Evolutionary conservation across 202 grass and related monocot species (phyloP), one percentile per base, ranked within the genome.

Genomic region (Panicum hallii): DNA sequence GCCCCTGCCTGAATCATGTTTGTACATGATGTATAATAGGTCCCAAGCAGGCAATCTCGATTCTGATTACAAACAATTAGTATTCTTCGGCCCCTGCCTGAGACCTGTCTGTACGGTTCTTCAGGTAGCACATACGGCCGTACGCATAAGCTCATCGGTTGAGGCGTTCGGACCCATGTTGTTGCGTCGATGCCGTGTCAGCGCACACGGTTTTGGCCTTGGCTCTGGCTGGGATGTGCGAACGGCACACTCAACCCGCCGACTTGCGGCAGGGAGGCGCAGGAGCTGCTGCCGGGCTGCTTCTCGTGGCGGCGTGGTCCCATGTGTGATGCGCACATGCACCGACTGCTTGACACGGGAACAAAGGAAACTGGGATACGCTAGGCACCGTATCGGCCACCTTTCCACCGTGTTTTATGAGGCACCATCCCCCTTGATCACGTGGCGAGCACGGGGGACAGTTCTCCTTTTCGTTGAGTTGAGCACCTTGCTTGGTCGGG

Each of bases 141-240:
- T 5, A 42, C 32, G 9, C 14, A 15, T 12, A 43, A 41, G 22
- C 17, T 64, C 13, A 5, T 13, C 47, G 62, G 2, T 16, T 9
- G 63, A 66, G 38, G 60, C 46, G 34, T 44, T 15, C 16, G 69
- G 44, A 7, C 56, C 45, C 22, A 17, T 36, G 69, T 17, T 17
- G 50, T 7, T 9, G 64, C 42, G 63, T 76, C 3, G 70, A 22
- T 74, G 75, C 87, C 87, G 87, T 79, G 87, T 80, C 67, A 45
- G n/a, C 49, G 74, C 70, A 26, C 74, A 66, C 67, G 63, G 79
- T 60, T 82, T 82, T 60, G 16, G n/a, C 64, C 36, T 3, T 4
- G 41, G n/a, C 9, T 7, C 3, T 30, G 64, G 38, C 36, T 0
- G 20, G 63, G 7, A 16, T 30, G 1, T 2, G 7, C 11, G 23